Base-by-base conservation (phyloP, 2,329 filamentous ascomycete species). In the Myriosclerotinia duriaeana region DNA sequence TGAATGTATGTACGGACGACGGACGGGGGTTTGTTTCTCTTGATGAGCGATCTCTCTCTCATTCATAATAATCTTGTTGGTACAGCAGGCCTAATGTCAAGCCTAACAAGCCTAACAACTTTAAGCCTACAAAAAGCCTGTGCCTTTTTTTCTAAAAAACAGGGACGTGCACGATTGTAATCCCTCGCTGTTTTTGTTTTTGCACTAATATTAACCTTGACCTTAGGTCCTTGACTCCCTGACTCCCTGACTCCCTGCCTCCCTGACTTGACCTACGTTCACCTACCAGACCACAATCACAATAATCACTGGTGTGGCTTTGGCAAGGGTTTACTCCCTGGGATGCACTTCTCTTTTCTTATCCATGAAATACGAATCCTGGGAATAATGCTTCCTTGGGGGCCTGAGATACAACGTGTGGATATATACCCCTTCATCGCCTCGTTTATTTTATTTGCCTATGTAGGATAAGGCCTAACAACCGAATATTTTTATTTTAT, bases 261-360 rank as follows among this genome's bases (percentile, higher is more conserved):
- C 30, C 30, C 6, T 56, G 60, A 64, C 26, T 55, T 56, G 40
- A 36, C 30, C 52, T 26, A 26, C 26, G 26, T 26, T 26, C 26
- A 26, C 26, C 38, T 42, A 44, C 44, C 22, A 34, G 53, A 65
- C 30, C 53, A 65, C 53, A 42, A n/a, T n/a, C n/a, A n/a, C n/a
- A n/a, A n/a, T 3, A 26, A 59, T 53, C 48, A 61, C 46, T 65
- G 66, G 65, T 58, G 67, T 69, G 67, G 65, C 65, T 69, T 62
- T 62, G 61, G 65, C 61, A 65, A 65, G 65, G 67, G 60, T 26
- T 50, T 53, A n/a, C 50, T 53, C 34, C 38, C 55, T 44, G 34
- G 58, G 46, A 54, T 55, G 44, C 61, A 22, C n/a, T 59, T 17
- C 26, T 38, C 20, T n/a, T 34, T 42, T 42, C 22, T 38, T 42